Base-by-base conservation (phyloP, 2,329 filamentous ascomycete genomes). In the Fusarium graminum region DNA sequence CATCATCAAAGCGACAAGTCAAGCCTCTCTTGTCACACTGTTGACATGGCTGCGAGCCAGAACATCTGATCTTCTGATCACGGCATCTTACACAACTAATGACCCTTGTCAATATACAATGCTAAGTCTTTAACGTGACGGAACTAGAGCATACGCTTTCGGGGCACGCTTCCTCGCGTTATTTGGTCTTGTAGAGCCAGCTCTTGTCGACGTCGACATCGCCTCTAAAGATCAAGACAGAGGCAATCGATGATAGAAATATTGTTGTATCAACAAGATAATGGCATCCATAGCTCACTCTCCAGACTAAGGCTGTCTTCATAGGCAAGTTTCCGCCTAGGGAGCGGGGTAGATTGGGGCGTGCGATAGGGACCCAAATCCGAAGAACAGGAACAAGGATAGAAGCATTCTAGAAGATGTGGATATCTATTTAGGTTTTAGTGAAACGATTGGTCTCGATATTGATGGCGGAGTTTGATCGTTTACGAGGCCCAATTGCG, bases 1-100 rank as follows among this genome's bases (percentile, higher is more conserved):
- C 54, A 7, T 68, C 60, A 11, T 68, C 65, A 8, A 68, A 68
- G 7, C 41, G 44, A 25, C 65, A 68, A 3, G 52, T 11, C 16
- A 65, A 40, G 0, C 34, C 45, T 38, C 65, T 54, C n/a, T 68
- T 68, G 3, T 63, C 65, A 2, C 65, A 68, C 22, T 68, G 61
- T 3, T 68, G 61, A 26, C 65, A 68, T 6, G 61, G 61, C 3
- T 66, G 56, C 13, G 49, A 58, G 3, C 65, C 56, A 34, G 60
- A 68, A 16, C 65, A 68, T 36, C 52, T 66, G 6, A 68, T 68
- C 40, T 68, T 66, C n/a, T 68, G 61, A 38, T 66, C 65, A n/a
- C 61, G 56, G 14, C 65, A 66, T 52, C 65, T 63, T 47, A 66
- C 52, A 38, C 65, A 68, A 13, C 61, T 68, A 13, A 52, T n/a